Conservation (phyloP, 257 asterid genomes). For the Penstemon barbatus region DNA sequence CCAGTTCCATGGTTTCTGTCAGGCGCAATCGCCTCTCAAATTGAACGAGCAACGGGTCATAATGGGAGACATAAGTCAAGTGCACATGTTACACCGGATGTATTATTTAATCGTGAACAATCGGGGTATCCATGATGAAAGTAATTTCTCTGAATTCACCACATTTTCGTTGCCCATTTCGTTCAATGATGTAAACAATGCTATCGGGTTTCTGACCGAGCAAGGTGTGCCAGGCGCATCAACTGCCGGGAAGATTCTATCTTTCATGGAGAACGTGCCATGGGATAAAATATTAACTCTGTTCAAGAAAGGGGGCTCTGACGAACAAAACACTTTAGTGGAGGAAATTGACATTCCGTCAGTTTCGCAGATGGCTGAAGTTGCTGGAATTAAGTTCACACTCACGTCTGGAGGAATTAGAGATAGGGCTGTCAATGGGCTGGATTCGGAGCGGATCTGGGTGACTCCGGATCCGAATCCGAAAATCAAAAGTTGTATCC, state of each 20-base stretch:
- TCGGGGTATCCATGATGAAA: too few species aligned
- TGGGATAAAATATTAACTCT: constrained; percentile 20
- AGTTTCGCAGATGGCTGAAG: constrained; percentile 29
- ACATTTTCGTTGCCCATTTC: not conserved
- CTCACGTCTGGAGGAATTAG: constrained; percentile 32
- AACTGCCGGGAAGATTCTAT: constrained; percentile 12
- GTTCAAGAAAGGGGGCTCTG: not conserved
- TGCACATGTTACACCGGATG: constrained; percentile 39
- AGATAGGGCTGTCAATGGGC: too few species aligned
- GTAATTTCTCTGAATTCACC: too few species aligned
- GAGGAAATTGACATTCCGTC: constrained; percentile 42
- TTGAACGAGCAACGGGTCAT: not conserved
- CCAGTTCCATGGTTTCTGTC: constrained; percentile 15
- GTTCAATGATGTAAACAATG: not conserved
- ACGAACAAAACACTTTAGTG: not conserved
- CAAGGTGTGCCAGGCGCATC: constrained; percentile 23
- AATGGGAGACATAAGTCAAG: not conserved
- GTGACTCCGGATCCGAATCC: too few species aligned
- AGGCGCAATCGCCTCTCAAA: constrained; percentile 37
- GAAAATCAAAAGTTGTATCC: too few species aligned
- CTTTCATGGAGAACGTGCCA: constrained; percentile 19
- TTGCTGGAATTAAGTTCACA: constrained; percentile 30
- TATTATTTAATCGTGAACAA: constrained; percentile 32
- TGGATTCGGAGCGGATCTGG: too few species aligned
- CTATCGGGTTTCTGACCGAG: constrained; percentile 2